phyloP scores from a whole-genome alignment of 805 yeast genomes.

The Lipomyces spencermartinsiae region DNA sequence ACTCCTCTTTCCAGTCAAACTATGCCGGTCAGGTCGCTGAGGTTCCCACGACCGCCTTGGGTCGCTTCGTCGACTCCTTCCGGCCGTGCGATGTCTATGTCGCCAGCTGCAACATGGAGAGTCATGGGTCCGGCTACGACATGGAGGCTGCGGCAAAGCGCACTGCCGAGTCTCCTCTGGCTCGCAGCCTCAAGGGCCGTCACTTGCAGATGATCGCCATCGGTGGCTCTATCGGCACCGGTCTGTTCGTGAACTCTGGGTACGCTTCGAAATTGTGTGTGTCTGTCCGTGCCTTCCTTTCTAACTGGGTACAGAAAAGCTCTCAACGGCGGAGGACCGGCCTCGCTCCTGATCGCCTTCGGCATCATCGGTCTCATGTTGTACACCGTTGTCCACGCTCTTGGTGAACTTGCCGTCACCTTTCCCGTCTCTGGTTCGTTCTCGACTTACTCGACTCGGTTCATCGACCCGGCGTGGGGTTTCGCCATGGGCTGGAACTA shows the following conservation, averaged over 20 bases:
- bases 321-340: slow-evolving; percentile 59
- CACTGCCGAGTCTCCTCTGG: slow-evolving; percentile 61
- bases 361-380: slow-evolving; percentile 58
- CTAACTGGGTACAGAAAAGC: slow-evolving; percentile 41
- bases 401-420: slow-evolving; percentile 69
- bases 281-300: not conserved
- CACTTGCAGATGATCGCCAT: slow-evolving; percentile 68
- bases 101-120: slow-evolving; percentile 1
- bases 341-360: slow-evolving; percentile 58
- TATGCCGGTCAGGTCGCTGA: slow-evolving; percentile 2
- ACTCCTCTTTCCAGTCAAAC: slow-evolving; percentile 7
- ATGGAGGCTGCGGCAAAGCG: slow-evolving; percentile 35
- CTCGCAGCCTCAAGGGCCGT: slow-evolving; percentile 50
- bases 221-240: slow-evolving; percentile 87
- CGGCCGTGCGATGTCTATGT: slow-evolving; percentile 24
- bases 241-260: slow-evolving; percentile 54
- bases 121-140: slow-evolving; percentile 18
- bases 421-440: slow-evolving; percentile 71
- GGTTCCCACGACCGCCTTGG: slow-evolving; percentile 13
- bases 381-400: slow-evolving; percentile 58
- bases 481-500: slow-evolving; percentile 78
- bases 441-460: slow-evolving; percentile 64
- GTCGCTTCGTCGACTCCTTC: slow-evolving; percentile 27
- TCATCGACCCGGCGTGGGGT: slow-evolving; percentile 71
- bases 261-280: not conserved